Evolutionary conservation across 441 rosid genomes (phyloP).

Genomic region (Flueggea neowawraea): DNA sequence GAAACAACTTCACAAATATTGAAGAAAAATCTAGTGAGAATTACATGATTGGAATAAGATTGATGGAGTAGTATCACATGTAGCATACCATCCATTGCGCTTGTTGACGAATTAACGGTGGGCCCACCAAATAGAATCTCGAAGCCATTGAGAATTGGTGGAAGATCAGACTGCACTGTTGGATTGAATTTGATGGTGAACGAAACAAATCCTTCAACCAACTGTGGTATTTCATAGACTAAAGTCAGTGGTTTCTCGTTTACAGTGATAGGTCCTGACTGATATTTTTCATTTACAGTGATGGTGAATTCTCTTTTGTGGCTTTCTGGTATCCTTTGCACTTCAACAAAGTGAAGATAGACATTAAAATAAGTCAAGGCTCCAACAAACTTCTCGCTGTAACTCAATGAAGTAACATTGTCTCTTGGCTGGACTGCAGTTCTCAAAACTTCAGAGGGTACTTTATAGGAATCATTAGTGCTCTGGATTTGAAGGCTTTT

Average conservation of each 20-base stretch:
- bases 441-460: constrained; percentile 6
- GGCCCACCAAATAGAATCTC: no score
- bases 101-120: constrained; percentile 12
- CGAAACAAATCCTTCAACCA: neutral
- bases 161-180: no score
- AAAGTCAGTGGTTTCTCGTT: constrained; percentile 7
- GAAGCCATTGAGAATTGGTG: no score
- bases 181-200: constrained; percentile 12
- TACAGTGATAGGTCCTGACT: constrained; percentile 2
- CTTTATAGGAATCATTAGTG: no score
- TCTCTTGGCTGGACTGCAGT: neutral
- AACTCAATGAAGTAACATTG: neutral
- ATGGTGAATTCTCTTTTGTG: constrained; percentile 14
- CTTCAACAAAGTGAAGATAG: no score
- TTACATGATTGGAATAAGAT: no score
- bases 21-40: no score
- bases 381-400: fast-evolving
- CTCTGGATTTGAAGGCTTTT: neutral
- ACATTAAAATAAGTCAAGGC: neutral
- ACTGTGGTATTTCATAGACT: neutral
- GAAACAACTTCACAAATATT: no score
- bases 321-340: constrained; percentile 17
- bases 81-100: constrained; percentile 19
- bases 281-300: neutral
- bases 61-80: no score